Conservation (phyloP, 2,329 filamentous ascomycete species). For the Pseudogymnoascus sp. region DNA sequence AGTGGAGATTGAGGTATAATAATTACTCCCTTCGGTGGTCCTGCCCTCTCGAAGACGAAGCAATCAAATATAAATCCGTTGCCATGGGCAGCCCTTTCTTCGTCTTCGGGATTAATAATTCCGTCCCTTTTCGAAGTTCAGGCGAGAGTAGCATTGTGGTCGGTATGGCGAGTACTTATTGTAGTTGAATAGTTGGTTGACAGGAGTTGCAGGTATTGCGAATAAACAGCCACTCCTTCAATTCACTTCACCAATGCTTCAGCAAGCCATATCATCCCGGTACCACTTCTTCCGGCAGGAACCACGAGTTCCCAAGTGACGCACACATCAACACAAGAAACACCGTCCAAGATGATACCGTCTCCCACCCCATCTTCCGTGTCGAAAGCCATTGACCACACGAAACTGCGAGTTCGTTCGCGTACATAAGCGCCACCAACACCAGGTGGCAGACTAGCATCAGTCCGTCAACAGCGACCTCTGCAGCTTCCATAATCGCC, state of each 20-base stretch:
- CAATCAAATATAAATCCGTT: background rate
- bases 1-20: background rate
- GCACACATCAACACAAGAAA: conserved; percentile 3
- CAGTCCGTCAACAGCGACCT: background rate
- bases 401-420: conserved; percentile 1
- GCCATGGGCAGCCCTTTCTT: background rate
- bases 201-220: background rate
- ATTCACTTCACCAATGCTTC: background rate
- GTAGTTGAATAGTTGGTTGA: background rate
- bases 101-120: background rate
- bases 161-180: background rate
- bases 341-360: background rate
- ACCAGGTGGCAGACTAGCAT: conserved; percentile 7
- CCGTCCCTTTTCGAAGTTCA: background rate
- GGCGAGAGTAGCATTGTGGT: background rate
- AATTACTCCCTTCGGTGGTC: background rate
- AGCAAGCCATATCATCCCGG: background rate
- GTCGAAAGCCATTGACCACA: conserved; percentile 8
- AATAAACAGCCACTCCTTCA: background rate
- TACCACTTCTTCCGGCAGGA: background rate
- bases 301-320: conserved; percentile 6
- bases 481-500: conserved; percentile 9
- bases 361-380: conserved; percentile 7
- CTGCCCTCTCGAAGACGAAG: background rate
- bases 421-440: conserved; percentile 9